Conservation (phyloP, 2,329 filamentous ascomycete genomes). For the Bipolaris victoriae region DNA sequence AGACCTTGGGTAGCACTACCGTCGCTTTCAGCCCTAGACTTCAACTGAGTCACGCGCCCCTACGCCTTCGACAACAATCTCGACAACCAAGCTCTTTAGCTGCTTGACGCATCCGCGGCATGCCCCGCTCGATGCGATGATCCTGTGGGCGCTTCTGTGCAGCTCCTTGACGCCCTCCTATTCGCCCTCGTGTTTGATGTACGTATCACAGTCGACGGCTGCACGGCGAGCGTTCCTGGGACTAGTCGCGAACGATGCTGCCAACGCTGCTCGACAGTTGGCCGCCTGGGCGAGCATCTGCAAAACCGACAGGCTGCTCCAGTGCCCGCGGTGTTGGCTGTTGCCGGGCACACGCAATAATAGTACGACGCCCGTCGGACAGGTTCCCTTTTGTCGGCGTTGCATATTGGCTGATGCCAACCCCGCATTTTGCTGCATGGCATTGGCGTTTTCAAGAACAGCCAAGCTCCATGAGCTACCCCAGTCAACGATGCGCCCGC, state of each 20-base stretch:
- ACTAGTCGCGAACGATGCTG: conserved; percentile 31
- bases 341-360: conserved; percentile 29
- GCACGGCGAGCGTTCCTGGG: conserved; percentile 33
- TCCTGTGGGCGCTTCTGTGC: conserved; percentile 29
- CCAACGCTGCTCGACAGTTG: conserved; percentile 14
- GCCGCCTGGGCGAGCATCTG: conserved; percentile 2
- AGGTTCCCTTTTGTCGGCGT: conserved; percentile 18
- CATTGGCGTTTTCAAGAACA: conserved; percentile 35
- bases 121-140: conserved; percentile 19
- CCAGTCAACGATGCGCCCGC: conserved; percentile 33
- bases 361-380: conserved; percentile 30
- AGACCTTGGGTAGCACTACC: conserved; percentile 24
- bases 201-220: conserved; percentile 17
- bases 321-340: conserved; percentile 24
- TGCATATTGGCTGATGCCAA: conserved; percentile 31
- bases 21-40: conserved; percentile 24
- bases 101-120: conserved; percentile 22
- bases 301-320: conserved; percentile 22
- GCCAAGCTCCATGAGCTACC: conserved; percentile 36
- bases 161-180: conserved; percentile 18
- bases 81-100: conserved; percentile 30
- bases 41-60: conserved; percentile 43
- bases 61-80: conserved; percentile 22
- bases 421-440: conserved; percentile 46
- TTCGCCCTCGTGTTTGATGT: conserved; percentile 21